Conservation (phyloP, 2,329 filamentous ascomycete species). For the Trichoderma afroharzianum region DNA sequence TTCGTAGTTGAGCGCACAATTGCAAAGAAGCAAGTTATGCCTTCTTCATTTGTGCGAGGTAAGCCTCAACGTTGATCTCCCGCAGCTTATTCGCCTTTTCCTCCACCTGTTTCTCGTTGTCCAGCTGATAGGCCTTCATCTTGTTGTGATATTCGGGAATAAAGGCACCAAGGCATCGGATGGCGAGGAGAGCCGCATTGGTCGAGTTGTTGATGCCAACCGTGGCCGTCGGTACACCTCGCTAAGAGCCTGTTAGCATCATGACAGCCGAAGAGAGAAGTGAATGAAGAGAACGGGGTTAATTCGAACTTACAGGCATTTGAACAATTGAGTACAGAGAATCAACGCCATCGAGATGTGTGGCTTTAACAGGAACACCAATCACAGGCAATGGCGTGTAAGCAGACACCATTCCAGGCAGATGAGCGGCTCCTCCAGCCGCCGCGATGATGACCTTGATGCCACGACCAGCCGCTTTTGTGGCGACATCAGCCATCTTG, state of each 20-base stretch:
- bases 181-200: slow-evolving; percentile 70
- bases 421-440: slow-evolving; percentile 68
- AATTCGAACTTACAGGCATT: slow-evolving; percentile 57
- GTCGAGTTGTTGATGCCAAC: slow-evolving; percentile 78
- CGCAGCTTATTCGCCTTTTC: slow-evolving; percentile 57
- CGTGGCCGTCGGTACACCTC: slow-evolving; percentile 69
- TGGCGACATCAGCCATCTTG: slow-evolving; percentile 65
- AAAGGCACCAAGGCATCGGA: slow-evolving; percentile 60
- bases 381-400: slow-evolving; percentile 72
- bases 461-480: slow-evolving; percentile 58
- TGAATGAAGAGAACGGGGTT: neutral
- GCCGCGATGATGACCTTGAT: slow-evolving; percentile 74
- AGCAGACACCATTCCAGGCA: slow-evolving; percentile 72
- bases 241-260: slow-evolving; percentile 13
- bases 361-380: slow-evolving; percentile 73
- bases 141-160: slow-evolving; percentile 54
- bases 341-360: slow-evolving; percentile 67
- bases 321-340: slow-evolving; percentile 71
- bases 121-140: slow-evolving; percentile 58
- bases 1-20: neutral
- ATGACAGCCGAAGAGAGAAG: slow-evolving; percentile 31
- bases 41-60: slow-evolving; percentile 42
- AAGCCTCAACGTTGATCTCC: slow-evolving; percentile 54
- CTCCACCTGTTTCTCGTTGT: slow-evolving; percentile 61
- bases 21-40: slow-evolving; percentile 19